Percentiles rank a stretch among this genome's conserved stretches.
Evolutionary conservation across 805 yeast species (phyloP).

Genomic region (Clavispora asparagi): DNA sequence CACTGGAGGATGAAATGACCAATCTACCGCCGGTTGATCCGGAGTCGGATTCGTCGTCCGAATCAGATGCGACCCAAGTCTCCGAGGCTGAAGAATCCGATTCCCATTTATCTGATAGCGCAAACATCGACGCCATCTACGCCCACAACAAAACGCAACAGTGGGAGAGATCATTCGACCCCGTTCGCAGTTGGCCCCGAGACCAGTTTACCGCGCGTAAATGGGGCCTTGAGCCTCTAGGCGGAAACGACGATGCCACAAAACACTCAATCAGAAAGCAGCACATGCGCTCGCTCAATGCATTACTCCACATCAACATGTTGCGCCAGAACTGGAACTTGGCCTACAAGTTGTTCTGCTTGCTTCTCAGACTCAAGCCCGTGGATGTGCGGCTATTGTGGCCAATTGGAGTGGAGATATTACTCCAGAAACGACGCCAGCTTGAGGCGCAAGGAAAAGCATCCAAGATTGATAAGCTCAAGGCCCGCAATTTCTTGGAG

Average conservation of each 20-base stretch:
- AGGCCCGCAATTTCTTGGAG: slow-evolving; percentile 29
- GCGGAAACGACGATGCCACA: slow-evolving; percentile 4
- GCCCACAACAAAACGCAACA: slow-evolving; percentile 5
- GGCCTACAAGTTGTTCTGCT: slow-evolving; percentile 49
- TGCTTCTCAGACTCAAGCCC: slow-evolving; percentile 43
- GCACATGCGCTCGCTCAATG: slow-evolving; percentile 32
- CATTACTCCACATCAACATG: slow-evolving; percentile 46
- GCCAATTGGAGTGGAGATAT: slow-evolving; percentile 59
- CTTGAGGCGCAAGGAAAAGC: not conserved
- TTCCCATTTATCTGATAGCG: slow-evolving; percentile 1
- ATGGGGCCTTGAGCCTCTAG: slow-evolving; percentile 15
- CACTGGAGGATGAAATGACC: not conserved
- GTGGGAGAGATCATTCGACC: slow-evolving; percentile 4
- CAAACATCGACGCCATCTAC: not conserved
- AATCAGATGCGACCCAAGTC: not conserved
- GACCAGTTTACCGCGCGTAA: slow-evolving; percentile 4
- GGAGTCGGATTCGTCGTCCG: not conserved
- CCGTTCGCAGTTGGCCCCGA: slow-evolving; percentile 7
- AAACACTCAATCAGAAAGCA: slow-evolving; percentile 13
- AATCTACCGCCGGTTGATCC: not conserved
- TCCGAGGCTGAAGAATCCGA: not conserved
- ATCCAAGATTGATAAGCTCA: slow-evolving; percentile 7
- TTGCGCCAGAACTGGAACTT: slow-evolving; percentile 47
- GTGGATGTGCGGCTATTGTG: slow-evolving; percentile 56
- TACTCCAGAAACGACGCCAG: slow-evolving; percentile 16